These are phyloP conservation scores for Pseudogymnoascus sp. DNA, from an alignment of 2,329 filamentous ascomycete genomes.

Conservation along the genomic window DNA sequence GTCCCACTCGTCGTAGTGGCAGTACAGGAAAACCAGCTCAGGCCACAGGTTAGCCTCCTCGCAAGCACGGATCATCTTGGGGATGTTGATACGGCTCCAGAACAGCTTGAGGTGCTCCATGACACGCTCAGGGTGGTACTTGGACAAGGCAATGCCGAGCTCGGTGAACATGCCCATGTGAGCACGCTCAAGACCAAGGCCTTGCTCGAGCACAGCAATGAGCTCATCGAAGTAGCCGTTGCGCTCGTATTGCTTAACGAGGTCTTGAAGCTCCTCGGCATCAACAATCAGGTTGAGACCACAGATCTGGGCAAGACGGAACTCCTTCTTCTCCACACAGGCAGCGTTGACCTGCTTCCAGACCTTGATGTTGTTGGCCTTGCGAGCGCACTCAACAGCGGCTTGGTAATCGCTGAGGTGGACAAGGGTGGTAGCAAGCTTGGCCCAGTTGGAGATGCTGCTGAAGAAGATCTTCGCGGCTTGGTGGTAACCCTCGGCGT, in stretches of 20 bases:
- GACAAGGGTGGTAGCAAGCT: conserved; percentile 95
- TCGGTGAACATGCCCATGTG: conserved; percentile 98
- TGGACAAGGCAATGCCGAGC: conserved; percentile 83
- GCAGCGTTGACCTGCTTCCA: conserved; percentile 98
- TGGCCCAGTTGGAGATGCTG: conserved; percentile 99
- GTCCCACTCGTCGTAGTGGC: conserved; percentile 97
- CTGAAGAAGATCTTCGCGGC: conserved; percentile 98
- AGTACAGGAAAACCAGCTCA: conserved; percentile 95
- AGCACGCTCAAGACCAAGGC: conserved; percentile 81
- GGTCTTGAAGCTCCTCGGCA: conserved; percentile 84
- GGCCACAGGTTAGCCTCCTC: conserved; percentile 97
- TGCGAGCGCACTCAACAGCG: conserved; percentile 93
- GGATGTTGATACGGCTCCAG: conserved; percentile 96
- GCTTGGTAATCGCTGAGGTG: conserved; percentile 95
- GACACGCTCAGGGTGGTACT: conserved; percentile 88
- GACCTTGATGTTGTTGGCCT: conserved; percentile 98
- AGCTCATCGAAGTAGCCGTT: conserved; percentile 99
- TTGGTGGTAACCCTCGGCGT: conserved; percentile 87
- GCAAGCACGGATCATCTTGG: conserved; percentile 88
- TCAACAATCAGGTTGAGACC: conserved; percentile 97
- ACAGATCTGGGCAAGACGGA: conserved; percentile 96
- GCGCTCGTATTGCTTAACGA: conserved; percentile 93
- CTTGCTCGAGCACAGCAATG: conserved; percentile 87
- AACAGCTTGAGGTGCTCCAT: conserved; percentile 99
- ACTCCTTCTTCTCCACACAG: conserved; percentile 96